A percentile compares a stretch with the other conserved stretches of the same genome.
phyloP scores from a whole-genome alignment of 176 grass and related monocot species.

The Avena atlantica region DNA sequence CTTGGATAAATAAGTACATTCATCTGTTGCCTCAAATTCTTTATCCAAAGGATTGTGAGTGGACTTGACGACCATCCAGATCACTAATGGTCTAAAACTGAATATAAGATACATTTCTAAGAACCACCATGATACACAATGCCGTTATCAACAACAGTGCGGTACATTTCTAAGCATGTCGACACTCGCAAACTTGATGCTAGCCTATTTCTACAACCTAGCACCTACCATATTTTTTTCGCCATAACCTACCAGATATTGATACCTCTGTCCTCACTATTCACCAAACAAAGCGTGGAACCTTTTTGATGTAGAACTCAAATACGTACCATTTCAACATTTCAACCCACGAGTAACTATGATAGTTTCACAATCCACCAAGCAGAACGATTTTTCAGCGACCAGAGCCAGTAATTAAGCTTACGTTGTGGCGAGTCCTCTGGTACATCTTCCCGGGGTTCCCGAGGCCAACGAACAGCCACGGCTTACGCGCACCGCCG shows the following conservation, averaged over 20 bases:
- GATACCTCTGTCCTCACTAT: background rate
- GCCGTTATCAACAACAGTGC: background rate
- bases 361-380: background rate
- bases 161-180: background rate
- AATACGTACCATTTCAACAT: conserved; percentile 16
- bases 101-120: background rate
- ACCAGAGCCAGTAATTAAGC: background rate
- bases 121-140: conserved; percentile 7
- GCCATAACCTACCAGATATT: background rate
- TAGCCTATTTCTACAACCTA: background rate
- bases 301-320: background rate
- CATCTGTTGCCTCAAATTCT: conserved; percentile 21
- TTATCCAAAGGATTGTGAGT: background rate
- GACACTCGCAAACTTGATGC: background rate
- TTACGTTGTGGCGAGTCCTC: conserved; percentile 94
- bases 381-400: background rate
- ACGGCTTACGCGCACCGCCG: conserved; percentile 62
- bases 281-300: background rate
- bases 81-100: background rate
- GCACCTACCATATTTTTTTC: background rate
- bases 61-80: background rate
- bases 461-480: conserved; percentile 89
- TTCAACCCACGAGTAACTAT: background rate
- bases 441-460: conserved; percentile 92
- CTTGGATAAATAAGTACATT: background rate